A percentile compares a stretch with the other conserved stretches of the same genome.
Evolutionary conservation across 2,329 filamentous ascomycete genomes (phyloP).

Genomic region (Monosporascus sp.): DNA sequence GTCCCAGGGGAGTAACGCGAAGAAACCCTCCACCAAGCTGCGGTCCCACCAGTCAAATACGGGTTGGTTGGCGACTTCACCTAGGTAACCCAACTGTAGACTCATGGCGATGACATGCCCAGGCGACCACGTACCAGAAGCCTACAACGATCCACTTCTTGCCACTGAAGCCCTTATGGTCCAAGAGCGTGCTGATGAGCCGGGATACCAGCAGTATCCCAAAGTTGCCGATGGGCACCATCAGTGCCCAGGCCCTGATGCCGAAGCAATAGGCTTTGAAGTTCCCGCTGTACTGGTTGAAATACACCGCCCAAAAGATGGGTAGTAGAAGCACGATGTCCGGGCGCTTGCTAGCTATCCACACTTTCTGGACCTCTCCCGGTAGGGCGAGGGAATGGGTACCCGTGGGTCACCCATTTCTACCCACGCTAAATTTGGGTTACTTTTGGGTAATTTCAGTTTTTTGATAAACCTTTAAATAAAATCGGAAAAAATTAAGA

Average conservation of each 20-base stretch:
- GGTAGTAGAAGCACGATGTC: slow-evolving; percentile 68
- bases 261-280: slow-evolving; percentile 62
- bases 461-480: no score
- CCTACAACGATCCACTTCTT: slow-evolving; percentile 38
- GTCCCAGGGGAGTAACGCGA: slow-evolving; percentile 60
- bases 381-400: no score
- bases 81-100: slow-evolving; percentile 49
- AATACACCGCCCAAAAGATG: slow-evolving; percentile 63
- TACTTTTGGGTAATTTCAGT: no score
- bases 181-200: slow-evolving; percentile 30
- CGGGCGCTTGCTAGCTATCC: slow-evolving; percentile 61
- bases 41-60: slow-evolving; percentile 61
- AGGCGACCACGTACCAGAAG: slow-evolving; percentile 40
- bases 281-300: slow-evolving; percentile 42
- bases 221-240: slow-evolving; percentile 65
- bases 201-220: slow-evolving; percentile 63
- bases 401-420: no score
- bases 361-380: slow-evolving; percentile 54
- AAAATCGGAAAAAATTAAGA: no score
- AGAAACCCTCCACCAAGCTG: slow-evolving; percentile 64
- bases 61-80: slow-evolving; percentile 45
- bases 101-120: slow-evolving; percentile 44
- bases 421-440: no score
- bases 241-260: slow-evolving; percentile 64
- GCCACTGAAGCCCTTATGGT: slow-evolving; percentile 15